These are phyloP conservation scores for Myxozyma udenii DNA, from an alignment of 805 yeast genomes.

Conservation along the genomic window DNA sequence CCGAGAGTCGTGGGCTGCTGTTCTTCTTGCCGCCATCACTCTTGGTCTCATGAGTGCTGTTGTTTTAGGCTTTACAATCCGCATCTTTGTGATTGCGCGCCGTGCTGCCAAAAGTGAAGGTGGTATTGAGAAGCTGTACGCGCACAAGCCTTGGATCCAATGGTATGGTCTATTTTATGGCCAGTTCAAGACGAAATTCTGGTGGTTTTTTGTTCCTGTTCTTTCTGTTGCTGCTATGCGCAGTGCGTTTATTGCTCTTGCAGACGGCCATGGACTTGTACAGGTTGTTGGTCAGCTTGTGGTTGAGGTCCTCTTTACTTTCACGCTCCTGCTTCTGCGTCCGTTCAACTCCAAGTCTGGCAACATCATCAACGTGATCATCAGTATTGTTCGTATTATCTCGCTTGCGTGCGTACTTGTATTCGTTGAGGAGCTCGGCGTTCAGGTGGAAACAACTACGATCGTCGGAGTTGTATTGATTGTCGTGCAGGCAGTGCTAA, in stretches of 20 bases:
- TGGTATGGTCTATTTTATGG: slow-evolving; percentile 39
- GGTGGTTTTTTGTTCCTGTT: slow-evolving; percentile 38
- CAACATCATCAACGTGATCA: slow-evolving; percentile 35
- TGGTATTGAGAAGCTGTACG: slow-evolving; percentile 32
- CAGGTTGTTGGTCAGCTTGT: slow-evolving; percentile 39
- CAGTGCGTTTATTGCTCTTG: slow-evolving; percentile 38
- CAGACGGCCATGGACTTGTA: slow-evolving; percentile 37
- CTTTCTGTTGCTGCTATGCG: slow-evolving; percentile 33
- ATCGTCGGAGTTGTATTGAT: slow-evolving; percentile 37
- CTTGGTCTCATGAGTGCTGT: slow-evolving; percentile 34
- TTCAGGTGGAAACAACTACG: slow-evolving; percentile 33
- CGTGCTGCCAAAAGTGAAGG: slow-evolving; percentile 30
- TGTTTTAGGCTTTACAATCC: slow-evolving; percentile 30
- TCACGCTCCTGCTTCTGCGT: slow-evolving; percentile 27
- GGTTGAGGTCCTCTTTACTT: slow-evolving; percentile 32
- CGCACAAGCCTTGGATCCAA: slow-evolving; percentile 36
- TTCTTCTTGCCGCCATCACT: slow-evolving; percentile 35
- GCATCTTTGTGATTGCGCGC: slow-evolving; percentile 34
- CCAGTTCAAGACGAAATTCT: slow-evolving; percentile 35
- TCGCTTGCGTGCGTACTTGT: slow-evolving; percentile 35
- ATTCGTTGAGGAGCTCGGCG: slow-evolving; percentile 35
- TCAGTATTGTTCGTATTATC: slow-evolving; percentile 34
- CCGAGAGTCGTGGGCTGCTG: slow-evolving; percentile 37
- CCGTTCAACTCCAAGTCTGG: slow-evolving; percentile 38
- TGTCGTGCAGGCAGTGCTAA: slow-evolving; percentile 35